These are phyloP conservation scores for Cladosporium sp. DNA, from an alignment of 2,329 filamentous ascomycete genomes.

Conservation along the genomic window DNA sequence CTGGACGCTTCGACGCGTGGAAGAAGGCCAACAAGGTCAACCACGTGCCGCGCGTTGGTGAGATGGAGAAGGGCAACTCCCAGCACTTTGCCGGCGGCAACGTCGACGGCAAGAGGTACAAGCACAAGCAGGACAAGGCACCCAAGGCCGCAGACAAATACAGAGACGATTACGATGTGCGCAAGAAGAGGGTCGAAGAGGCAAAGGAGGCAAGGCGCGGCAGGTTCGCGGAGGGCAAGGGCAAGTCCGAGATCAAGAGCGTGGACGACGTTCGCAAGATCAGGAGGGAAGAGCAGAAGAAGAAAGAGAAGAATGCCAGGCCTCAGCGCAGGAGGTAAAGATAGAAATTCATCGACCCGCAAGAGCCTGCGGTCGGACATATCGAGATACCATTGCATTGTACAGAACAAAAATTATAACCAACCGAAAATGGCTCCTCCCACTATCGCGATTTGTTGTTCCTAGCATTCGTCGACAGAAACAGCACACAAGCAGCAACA, in stretches of 20 bases:
- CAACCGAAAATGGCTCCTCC: background rate
- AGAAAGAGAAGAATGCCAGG: constrained; percentile 83
- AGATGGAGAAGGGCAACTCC: constrained; percentile 59
- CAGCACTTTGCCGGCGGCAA: constrained; percentile 35
- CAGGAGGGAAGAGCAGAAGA: constrained; percentile 72
- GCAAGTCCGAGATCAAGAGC: constrained; percentile 78
- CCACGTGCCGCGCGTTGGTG: constrained; percentile 77
- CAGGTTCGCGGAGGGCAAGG: constrained; percentile 69
- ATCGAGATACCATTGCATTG: background rate
- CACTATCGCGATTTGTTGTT: background rate
- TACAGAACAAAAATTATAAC: background rate
- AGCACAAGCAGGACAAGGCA: constrained; percentile 82
- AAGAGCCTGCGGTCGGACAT: background rate
- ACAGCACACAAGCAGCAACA: constrained; percentile 64
- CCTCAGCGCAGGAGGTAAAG: constrained; percentile 46
- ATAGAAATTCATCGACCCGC: background rate
- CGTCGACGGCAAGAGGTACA: constrained; percentile 61
- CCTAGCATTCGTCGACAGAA: constrained; percentile 51
- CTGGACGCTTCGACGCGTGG: constrained; percentile 92
- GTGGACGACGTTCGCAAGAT: constrained; percentile 83
- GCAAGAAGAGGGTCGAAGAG: constrained; percentile 86
- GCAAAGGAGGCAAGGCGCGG: constrained; percentile 82
- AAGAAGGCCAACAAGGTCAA: constrained; percentile 80
- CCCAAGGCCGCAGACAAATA: constrained; percentile 93
- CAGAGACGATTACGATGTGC: constrained; percentile 83